Evolutionary conservation across 176 grass and related monocot genomes (phyloP).

Genomic region (Areca catechu): DNA sequence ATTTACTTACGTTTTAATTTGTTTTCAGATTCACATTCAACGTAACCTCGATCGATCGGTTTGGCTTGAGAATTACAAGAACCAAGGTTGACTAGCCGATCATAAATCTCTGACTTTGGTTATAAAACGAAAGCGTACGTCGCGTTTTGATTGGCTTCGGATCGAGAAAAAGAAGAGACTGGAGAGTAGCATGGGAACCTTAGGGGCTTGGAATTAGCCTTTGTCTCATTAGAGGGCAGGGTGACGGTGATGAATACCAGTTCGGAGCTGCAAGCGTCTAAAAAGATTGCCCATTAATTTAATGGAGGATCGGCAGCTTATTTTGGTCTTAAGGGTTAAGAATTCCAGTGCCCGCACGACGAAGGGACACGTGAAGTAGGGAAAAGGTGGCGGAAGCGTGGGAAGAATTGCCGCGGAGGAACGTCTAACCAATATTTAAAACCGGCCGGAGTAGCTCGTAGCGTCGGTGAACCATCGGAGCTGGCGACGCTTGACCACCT

Average conservation of each 20-base stretch:
- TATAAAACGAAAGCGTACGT: no score
- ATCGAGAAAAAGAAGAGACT: no score
- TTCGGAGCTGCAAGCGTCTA: conserved; percentile 26
- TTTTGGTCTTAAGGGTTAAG: conserved; percentile 5
- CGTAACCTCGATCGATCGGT: no score
- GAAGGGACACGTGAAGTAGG: conserved; percentile 4
- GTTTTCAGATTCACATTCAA: no score
- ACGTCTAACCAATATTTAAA: not conserved
- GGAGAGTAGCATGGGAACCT: not conserved
- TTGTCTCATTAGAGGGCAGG: conserved; percentile 7
- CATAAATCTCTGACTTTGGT: no score
- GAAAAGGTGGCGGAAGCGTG: not conserved
- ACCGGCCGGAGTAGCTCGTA: no score
- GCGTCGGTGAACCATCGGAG: no score
- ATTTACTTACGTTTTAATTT: no score
- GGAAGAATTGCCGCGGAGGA: not conserved
- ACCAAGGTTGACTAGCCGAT: no score
- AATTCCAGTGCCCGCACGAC: conserved; percentile 5
- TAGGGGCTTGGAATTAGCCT: conserved; percentile 5
- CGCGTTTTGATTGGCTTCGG: no score
- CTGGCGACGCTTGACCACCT: no score
- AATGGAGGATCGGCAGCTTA: not conserved
- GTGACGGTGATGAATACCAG: not conserved
- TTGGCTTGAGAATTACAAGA: no score
- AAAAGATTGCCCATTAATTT: not conserved